A percentile compares a stretch with the other conserved stretches of the same genome.
These are phyloP conservation scores for Cytospora piceae DNA, from an alignment of 2,329 filamentous ascomycete genomes.

Conservation along the genomic window DNA sequence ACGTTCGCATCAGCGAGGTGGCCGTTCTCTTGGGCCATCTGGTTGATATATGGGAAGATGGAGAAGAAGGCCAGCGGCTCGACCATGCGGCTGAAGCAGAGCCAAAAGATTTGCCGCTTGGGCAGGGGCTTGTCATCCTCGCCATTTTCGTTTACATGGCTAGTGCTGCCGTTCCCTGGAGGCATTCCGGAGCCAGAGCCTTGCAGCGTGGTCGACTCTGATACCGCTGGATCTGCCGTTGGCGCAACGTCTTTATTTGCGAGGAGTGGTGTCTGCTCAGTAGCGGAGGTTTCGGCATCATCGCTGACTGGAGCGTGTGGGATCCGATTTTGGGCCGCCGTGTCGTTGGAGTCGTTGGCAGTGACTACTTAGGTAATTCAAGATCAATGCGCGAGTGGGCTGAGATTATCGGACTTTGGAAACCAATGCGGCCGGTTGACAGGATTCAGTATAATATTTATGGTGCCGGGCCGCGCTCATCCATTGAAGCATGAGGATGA, in stretches of 20 bases:
- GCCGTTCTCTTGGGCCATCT: constrained; percentile 74
- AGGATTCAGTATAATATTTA: background rate
- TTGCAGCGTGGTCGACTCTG: constrained; percentile 32
- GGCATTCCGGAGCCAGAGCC: constrained; percentile 29
- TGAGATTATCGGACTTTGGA: too few relatives aligned
- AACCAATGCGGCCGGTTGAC: too few relatives aligned
- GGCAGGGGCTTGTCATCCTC: constrained; percentile 56
- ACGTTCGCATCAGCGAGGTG: constrained; percentile 65
- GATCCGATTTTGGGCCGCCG: constrained; percentile 11
- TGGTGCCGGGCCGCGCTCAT: constrained; percentile 2
- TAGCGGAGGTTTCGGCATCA: constrained; percentile 24
- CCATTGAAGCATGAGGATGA: background rate
- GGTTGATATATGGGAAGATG: constrained; percentile 79
- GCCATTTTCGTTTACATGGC: constrained; percentile 31
- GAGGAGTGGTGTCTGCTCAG: constrained; percentile 41
- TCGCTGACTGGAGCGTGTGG: background rate
- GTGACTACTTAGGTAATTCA: background rate
- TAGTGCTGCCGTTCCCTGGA: constrained; percentile 21
- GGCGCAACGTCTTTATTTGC: constrained; percentile 31
- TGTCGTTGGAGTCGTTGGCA: background rate
- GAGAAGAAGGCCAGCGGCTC: constrained; percentile 84
- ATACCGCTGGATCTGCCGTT: constrained; percentile 30
- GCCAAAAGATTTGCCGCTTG: constrained; percentile 67
- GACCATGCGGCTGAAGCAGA: constrained; percentile 73
- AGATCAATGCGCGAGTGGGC: too few relatives aligned